Conservation (phyloP, 495 filamentous ascomycete genomes). For the Diplogelasinospora grovesii region DNA sequence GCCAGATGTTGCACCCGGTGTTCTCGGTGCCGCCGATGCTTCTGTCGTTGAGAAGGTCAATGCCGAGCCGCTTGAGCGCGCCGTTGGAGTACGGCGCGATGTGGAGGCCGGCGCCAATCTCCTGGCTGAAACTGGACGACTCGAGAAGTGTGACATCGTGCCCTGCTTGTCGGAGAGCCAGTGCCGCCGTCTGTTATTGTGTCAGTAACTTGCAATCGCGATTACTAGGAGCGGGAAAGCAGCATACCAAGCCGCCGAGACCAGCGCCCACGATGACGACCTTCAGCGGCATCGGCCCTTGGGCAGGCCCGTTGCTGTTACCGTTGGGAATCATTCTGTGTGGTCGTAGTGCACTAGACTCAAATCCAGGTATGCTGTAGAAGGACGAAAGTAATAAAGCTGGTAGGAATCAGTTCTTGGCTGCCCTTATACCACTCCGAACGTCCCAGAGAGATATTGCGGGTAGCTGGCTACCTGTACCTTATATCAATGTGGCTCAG, state of each 20-base stretch:
- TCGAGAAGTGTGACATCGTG: conserved; percentile 1
- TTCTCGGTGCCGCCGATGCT: conserved; percentile 1
- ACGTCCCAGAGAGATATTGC: too few relatives aligned
- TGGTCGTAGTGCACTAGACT: too few relatives aligned
- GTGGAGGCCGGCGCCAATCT: background rate
- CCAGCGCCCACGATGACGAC: conserved; percentile 6
- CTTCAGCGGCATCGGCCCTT: background rate
- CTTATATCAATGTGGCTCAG: too few relatives aligned
- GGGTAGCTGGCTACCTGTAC: too few relatives aligned
- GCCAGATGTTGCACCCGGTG: background rate
- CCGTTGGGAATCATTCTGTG: too few relatives aligned
- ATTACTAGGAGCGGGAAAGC: too few relatives aligned
- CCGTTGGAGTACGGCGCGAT: conserved; percentile 2
- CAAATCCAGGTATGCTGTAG: too few relatives aligned
- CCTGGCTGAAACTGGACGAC: conserved; percentile 1
- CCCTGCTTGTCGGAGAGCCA: background rate
- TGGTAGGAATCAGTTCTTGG: too few relatives aligned
- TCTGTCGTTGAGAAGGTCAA: background rate
- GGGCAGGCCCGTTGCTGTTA: background rate
- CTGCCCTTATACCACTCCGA: too few relatives aligned
- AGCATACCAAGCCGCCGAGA: conserved; percentile 3
- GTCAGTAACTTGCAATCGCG: too few relatives aligned
- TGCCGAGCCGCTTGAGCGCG: conserved; percentile 1
- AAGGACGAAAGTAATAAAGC: too few relatives aligned
- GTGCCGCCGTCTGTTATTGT: background rate